Base-by-base conservation (phyloP, 2,329 filamentous ascomycete genomes). In the Thyridium curvatum region DNA sequence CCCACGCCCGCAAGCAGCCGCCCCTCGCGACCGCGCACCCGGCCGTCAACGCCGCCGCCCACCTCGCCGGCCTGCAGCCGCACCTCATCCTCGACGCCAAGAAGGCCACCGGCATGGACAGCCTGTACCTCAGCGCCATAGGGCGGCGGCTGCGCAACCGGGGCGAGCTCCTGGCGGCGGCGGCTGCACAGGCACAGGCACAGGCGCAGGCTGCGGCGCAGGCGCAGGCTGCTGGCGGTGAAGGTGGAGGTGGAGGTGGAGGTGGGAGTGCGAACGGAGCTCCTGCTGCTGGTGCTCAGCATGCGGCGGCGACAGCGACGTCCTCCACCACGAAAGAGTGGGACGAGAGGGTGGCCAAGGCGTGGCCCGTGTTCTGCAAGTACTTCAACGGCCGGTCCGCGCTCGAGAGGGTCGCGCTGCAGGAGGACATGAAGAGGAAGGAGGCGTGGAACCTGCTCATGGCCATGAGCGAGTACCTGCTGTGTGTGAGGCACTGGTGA, bases 311-410 rank as follows among this genome's bases (percentile, higher is more conserved):
- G n/a, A 38, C 37, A 17, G 17, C 38, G 4, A 12, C 41, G n/a
- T 18, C 15, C n/a, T 12, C 35, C 5, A 12, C 14, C 14, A 43
- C 34, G 7, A 41, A 42, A 7, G 52, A 52, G 40, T 62, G 58
- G 41, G 71, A 80, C 45, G 65, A 68, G 13, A 76, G 79, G 42
- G 60, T 86, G 12, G 71, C 77, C 32, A 73, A 78, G 41, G 73
- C 77, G 35, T 94, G 89, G 84, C 76, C 79, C 3, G 68, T 74
- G 33, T 79, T 95, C 50, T 74, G 82, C 52, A 87, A 85, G 59
- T 93, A 96, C 60, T 87, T 97, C 51, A 90, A 97, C 58, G 93
- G 93, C 1, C 76, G 74, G 41, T 82, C 84, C 54, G 83, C 90
- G 3, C 69, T 97, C 43, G 93, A 98, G 64, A 82, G 90, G 50